These are phyloP conservation scores for Diplodia scrobiculata DNA, from an alignment of 2,329 filamentous ascomycete species.

Conservation along the genomic window DNA sequence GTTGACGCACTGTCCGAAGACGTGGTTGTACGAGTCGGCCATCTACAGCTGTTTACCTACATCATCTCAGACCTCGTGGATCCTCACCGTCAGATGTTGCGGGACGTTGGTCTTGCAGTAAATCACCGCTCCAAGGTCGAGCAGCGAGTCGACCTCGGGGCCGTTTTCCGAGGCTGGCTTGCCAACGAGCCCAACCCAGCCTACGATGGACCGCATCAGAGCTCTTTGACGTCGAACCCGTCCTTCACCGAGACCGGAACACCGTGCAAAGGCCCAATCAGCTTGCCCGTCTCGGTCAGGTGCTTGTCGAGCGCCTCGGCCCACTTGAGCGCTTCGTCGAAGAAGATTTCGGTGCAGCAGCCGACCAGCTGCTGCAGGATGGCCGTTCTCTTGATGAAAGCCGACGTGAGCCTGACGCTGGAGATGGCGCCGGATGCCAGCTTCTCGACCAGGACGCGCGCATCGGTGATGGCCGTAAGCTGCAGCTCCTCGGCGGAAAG, in stretches of 20 bases:
- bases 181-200: conserved; percentile 54
- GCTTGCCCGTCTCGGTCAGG: conserved; percentile 40
- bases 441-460: conserved; percentile 37
- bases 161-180: conserved; percentile 32
- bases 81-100: conserved; percentile 55
- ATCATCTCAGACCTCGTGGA: not conserved
- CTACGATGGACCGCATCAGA: conserved; percentile 41
- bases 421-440: conserved; percentile 36
- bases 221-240: conserved; percentile 51
- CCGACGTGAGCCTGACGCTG: conserved; percentile 51
- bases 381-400: conserved; percentile 57
- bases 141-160: conserved; percentile 41
- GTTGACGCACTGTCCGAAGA: conserved; percentile 57
- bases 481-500: conserved; percentile 40
- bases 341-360: conserved; percentile 51
- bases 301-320: conserved; percentile 49
- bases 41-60: conserved; percentile 31
- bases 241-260: conserved; percentile 54
- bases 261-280: conserved; percentile 52
- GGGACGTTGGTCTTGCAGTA: conserved; percentile 58
- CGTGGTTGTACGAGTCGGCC: conserved; percentile 53
- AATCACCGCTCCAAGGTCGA: conserved; percentile 52
- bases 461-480: conserved; percentile 43
- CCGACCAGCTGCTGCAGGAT: conserved; percentile 60
- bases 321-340: conserved; percentile 48